phyloP scores from a whole-genome alignment of 73 alveolate genomes.

The Stentor coeruleus region DNA sequence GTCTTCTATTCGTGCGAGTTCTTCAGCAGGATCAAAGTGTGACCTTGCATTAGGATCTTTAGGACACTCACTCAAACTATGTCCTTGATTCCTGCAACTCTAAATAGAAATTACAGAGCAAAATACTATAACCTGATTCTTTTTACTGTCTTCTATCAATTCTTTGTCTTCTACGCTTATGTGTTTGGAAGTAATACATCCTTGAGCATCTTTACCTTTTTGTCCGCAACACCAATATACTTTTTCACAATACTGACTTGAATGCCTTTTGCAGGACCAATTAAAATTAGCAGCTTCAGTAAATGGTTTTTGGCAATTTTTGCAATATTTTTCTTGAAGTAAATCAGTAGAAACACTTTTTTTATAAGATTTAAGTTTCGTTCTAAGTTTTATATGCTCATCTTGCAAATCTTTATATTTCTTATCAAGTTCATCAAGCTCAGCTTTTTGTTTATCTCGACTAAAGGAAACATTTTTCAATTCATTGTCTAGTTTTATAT shows the following conservation, averaged over 20 bases:
- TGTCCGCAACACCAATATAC: constrained; percentile 81
- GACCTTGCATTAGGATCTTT: constrained; percentile 64
- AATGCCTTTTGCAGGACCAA: constrained; percentile 69
- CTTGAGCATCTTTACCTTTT: constrained; percentile 47
- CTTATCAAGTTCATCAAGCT: constrained; percentile 16
- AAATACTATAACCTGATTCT: background rate
- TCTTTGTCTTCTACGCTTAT: constrained; percentile 67
- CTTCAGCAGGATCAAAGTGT: constrained; percentile 31
- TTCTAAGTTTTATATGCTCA: constrained; percentile 46
- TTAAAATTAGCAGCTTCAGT: constrained; percentile 53
- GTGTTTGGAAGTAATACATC: constrained; percentile 63
- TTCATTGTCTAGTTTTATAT: background rate
- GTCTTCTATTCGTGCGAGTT: constrained; percentile 2
- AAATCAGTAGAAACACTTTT: constrained; percentile 21
- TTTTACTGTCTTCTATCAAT: constrained; percentile 31
- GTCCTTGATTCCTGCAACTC: constrained; percentile 5
- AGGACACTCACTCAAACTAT: constrained; percentile 43
- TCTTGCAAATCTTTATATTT: constrained; percentile 27
- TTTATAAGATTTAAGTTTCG: background rate
- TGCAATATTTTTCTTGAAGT: constrained; percentile 48
- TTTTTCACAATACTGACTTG: constrained; percentile 49
- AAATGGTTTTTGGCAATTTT: constrained; percentile 56
- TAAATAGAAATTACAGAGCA: constrained; percentile 27
- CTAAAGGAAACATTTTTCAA: background rate
- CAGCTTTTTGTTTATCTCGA: background rate